phyloP scores from a whole-genome alignment of 1,139 yeast species.

The Sugiyamaella neomexicana region DNA sequence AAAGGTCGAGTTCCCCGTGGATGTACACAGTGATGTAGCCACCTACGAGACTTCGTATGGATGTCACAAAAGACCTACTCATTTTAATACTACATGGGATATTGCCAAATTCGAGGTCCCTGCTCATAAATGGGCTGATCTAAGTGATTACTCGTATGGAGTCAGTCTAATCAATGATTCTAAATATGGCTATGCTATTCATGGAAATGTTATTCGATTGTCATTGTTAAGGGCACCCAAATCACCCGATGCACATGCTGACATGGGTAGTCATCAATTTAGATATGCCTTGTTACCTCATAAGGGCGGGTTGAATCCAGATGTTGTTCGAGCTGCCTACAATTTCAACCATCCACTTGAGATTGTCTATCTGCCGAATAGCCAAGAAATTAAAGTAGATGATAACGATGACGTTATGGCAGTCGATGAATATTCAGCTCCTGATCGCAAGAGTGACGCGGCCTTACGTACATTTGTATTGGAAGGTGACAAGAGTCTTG shows the following conservation, averaged over 20 bases:
- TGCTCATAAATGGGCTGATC: constrained; percentile 90
- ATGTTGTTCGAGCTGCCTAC: constrained; percentile 72
- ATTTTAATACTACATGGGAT: constrained; percentile 93
- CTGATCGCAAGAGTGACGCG: constrained; percentile 20
- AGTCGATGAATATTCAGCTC: constrained; percentile 16
- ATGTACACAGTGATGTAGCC: constrained; percentile 71
- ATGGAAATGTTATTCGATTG: constrained; percentile 83
- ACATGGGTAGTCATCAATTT: constrained; percentile 84
- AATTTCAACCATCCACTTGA: constrained; percentile 67
- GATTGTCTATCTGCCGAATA: constrained; percentile 27
- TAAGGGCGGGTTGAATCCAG: constrained; percentile 57
- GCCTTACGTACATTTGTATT: constrained; percentile 36
- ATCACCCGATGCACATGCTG: constrained; percentile 90
- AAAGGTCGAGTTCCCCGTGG: constrained; percentile 93
- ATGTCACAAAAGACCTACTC: constrained; percentile 86
- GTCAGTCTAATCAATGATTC: constrained; percentile 81
- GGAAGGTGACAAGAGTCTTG: constrained; percentile 55
- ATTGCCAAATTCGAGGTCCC: constrained; percentile 95
- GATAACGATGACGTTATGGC: constrained; percentile 15
- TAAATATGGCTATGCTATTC: constrained; percentile 90
- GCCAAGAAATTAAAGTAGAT: constrained; percentile 1
- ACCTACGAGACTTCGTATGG: constrained; percentile 94
- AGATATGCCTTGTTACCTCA: constrained; percentile 87
- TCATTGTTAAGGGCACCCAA: constrained; percentile 83
- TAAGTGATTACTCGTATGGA: constrained; percentile 82